These are phyloP conservation scores for Zygoascus ofunaensis DNA, from an alignment of 805 yeast species.

Conservation along the genomic window DNA sequence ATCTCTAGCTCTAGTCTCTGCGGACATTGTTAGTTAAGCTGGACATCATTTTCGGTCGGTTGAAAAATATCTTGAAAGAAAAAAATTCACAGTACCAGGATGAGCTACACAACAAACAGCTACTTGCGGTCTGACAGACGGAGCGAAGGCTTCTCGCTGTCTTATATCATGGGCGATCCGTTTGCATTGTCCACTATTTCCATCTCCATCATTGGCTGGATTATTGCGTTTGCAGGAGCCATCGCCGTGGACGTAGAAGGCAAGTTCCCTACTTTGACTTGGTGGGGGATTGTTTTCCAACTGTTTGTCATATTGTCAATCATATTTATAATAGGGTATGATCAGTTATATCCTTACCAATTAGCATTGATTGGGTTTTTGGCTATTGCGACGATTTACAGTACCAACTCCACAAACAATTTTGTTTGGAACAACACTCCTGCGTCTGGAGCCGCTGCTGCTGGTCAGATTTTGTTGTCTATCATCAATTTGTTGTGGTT, in stretches of 20 bases:
- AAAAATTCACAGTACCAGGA: too few species aligned
- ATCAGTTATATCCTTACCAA: conserved; percentile 62
- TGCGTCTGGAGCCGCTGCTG: conserved; percentile 75
- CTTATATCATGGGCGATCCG: conserved; percentile 58
- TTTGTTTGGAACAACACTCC: conserved; percentile 62
- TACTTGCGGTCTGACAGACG: conserved; percentile 3
- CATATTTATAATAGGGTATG: conserved; percentile 46
- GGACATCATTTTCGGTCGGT: too few species aligned
- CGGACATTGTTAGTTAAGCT: too few species aligned
- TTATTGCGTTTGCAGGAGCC: conserved; percentile 81
- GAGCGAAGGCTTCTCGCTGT: conserved; percentile 9
- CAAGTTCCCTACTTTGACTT: conserved; percentile 70
- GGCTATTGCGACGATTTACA: conserved; percentile 71
- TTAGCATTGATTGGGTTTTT: conserved; percentile 41
- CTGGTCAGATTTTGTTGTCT: conserved; percentile 78
- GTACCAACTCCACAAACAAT: conserved; percentile 73
- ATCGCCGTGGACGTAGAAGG: conserved; percentile 37
- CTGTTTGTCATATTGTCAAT: conserved; percentile 47
- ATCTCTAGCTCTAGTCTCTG: too few species aligned
- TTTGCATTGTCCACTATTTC: conserved; percentile 78
- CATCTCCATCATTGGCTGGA: conserved; percentile 72
- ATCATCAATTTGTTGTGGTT: conserved; percentile 82
- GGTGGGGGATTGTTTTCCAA: conserved; percentile 95
- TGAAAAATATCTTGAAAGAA: too few species aligned
- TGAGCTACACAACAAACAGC: conserved; percentile 4